These are phyloP conservation scores for Lasiodiplodia sp. DNA, from an alignment of 2,329 filamentous ascomycete species.

Conservation along the genomic window DNA sequence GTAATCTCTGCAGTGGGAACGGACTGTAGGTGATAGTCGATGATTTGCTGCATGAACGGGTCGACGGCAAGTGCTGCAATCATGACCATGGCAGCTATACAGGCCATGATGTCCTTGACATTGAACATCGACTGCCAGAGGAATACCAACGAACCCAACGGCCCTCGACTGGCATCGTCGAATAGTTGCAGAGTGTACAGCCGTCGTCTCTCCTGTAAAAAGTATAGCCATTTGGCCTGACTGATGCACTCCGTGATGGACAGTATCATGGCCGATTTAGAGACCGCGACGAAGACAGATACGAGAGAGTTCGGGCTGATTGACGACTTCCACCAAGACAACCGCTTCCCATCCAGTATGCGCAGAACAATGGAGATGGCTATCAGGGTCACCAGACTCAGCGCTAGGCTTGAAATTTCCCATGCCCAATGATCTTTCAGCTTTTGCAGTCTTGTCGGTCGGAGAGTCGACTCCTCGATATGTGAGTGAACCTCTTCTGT, in stretches of 20 bases:
- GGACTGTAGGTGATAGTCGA: not conserved
- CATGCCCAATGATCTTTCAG: conserved; percentile 1
- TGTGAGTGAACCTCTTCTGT: not conserved
- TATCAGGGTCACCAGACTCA: not conserved
- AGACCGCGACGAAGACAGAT: conserved; percentile 43
- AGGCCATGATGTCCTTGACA: not conserved
- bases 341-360: conserved; percentile 27
- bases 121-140: not conserved
- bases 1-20: not conserved
- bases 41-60: conserved; percentile 16
- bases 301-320: conserved; percentile 43
- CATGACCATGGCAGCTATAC: not conserved
- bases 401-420: not conserved
- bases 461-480: not conserved
- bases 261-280: conserved; percentile 42
- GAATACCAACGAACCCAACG: conserved; percentile 7
- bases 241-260: conserved; percentile 42
- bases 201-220: conserved; percentile 30
- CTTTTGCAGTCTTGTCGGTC: not conserved
- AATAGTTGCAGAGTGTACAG: conserved; percentile 39
- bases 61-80: not conserved
- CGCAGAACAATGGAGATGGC: conserved; percentile 29
- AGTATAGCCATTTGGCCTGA: conserved; percentile 49
- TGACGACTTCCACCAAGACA: conserved; percentile 30
- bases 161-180: conserved; percentile 40